These are phyloP conservation scores for Spathaspora sp. DNA, from an alignment of 1,139 yeast genomes.

Conservation along the genomic window DNA sequence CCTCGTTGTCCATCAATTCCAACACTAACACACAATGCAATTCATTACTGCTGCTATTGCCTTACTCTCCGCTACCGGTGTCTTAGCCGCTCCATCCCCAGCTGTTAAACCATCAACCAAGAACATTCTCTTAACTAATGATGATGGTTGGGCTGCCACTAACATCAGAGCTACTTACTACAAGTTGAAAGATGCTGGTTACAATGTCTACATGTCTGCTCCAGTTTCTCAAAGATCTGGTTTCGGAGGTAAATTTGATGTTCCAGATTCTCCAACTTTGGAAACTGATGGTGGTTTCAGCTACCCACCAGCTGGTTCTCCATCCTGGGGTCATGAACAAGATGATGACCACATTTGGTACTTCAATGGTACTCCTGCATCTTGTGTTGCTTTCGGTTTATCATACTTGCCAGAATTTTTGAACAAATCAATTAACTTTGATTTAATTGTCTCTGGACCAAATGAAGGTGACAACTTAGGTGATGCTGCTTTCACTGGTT, in stretches of 20 bases:
- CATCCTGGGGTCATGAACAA: slow-evolving; percentile 49
- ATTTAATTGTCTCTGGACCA: slow-evolving; percentile 48
- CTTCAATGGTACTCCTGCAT: slow-evolving; percentile 50
- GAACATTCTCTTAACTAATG: slow-evolving; percentile 51
- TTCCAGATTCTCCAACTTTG: slow-evolving; percentile 44
- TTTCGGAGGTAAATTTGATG: slow-evolving; percentile 52
- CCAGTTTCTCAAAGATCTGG: slow-evolving; percentile 63
- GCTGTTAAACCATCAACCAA: slow-evolving; percentile 43
- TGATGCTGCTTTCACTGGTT: slow-evolving; percentile 36
- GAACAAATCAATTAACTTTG: slow-evolving; percentile 29
- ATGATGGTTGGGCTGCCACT: slow-evolving; percentile 60
- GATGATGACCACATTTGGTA: slow-evolving; percentile 47
- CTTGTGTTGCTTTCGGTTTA: slow-evolving; percentile 44
- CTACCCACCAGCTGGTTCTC: slow-evolving; percentile 42
- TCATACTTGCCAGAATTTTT: slow-evolving; percentile 43
- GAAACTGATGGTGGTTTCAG: slow-evolving; percentile 42
- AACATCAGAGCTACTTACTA: slow-evolving; percentile 61
- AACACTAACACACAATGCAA: slow-evolving; percentile 11
- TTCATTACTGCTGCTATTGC: slow-evolving; percentile 9
- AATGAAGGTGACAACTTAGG: slow-evolving; percentile 47
- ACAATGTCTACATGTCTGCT: slow-evolving; percentile 54
- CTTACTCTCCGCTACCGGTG: slow-evolving; percentile 9
- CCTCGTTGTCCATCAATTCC: not conserved
- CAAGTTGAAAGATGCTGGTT: slow-evolving; percentile 51
- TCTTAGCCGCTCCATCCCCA: slow-evolving; percentile 15